Conservation (phyloP, 306 rosid genomes). For the Casuarina cunninghamiana region DNA sequence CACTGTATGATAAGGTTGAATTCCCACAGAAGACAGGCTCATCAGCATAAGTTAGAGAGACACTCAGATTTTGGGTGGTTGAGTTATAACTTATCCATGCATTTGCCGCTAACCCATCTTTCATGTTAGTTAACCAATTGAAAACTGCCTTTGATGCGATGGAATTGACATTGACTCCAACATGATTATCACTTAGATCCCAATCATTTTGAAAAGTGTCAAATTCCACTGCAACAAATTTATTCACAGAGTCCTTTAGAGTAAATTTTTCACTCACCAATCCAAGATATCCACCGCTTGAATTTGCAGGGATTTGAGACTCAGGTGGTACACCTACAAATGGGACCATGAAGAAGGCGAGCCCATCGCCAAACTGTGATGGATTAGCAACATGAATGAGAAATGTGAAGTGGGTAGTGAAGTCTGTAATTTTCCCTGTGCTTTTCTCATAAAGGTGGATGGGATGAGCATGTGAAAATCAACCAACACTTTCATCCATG, state of each 20-base stretch:
- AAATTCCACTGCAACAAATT: slow-evolving; percentile 70
- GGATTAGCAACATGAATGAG: slow-evolving; percentile 26
- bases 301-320: slow-evolving; percentile 45
- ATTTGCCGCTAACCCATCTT: slow-evolving; percentile 44
- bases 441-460: slow-evolving; percentile 55
- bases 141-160: slow-evolving; percentile 42
- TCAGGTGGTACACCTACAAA: too few relatives aligned
- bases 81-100: slow-evolving; percentile 72
- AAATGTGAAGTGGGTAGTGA: slow-evolving; percentile 73
- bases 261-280: slow-evolving; percentile 38
- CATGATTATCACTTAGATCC: slow-evolving; percentile 60
- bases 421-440: slow-evolving; percentile 50
- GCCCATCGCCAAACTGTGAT: slow-evolving; percentile 45
- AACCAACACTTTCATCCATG: slow-evolving; percentile 50
- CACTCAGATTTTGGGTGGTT: slow-evolving; percentile 51
- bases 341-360: slow-evolving; percentile 67
- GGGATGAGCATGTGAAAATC: slow-evolving; percentile 48
- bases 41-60: slow-evolving; percentile 51
- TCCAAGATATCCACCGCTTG: slow-evolving; percentile 64
- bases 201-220: slow-evolving; percentile 49
- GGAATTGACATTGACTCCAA: too few relatives aligned
- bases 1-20: slow-evolving; percentile 38
- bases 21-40: slow-evolving; percentile 38
- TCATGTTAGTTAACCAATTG: slow-evolving; percentile 52
- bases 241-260: slow-evolving; percentile 33